phyloP scores from a whole-genome alignment of 805 yeast species.

The Sugiyamaella mastotermitis region DNA sequence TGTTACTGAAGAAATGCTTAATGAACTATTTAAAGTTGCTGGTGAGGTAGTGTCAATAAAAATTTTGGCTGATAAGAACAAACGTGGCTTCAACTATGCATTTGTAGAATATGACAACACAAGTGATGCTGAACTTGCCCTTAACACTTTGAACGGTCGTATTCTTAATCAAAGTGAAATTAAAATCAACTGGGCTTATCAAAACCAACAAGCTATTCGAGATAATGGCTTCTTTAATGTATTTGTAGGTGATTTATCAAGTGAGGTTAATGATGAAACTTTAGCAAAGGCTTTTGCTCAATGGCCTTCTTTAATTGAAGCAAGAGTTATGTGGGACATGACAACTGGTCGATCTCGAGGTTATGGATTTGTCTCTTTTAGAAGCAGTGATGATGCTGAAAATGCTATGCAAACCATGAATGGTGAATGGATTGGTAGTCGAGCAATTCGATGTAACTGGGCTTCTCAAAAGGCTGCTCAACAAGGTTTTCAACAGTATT shows the following conservation, averaged over 20 bases:
- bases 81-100: constrained; percentile 68
- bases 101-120: constrained; percentile 67
- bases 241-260: constrained; percentile 80
- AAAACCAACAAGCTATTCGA: constrained; percentile 60
- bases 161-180: constrained; percentile 47
- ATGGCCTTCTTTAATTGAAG: constrained; percentile 62
- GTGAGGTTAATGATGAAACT: constrained; percentile 76
- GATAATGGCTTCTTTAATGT: constrained; percentile 55
- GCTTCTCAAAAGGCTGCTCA: constrained; percentile 54
- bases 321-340: constrained; percentile 97
- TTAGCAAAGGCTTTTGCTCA: constrained; percentile 51
- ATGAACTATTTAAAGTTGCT: constrained; percentile 53
- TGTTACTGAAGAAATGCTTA: constrained; percentile 56
- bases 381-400: constrained; percentile 63
- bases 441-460: constrained; percentile 83
- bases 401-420: constrained; percentile 66
- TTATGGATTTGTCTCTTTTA: constrained; percentile 82
- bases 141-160: constrained; percentile 54
- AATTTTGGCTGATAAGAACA: constrained; percentile 68
- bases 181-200: constrained; percentile 77
- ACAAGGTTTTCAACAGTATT: neutral
- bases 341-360: constrained; percentile 87
- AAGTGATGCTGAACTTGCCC: constrained; percentile 56
- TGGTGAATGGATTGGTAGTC: constrained; percentile 64
- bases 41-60: constrained; percentile 62